phyloP scores from a whole-genome alignment of 257 asterid genomes.

The Forsythia viridissima region DNA sequence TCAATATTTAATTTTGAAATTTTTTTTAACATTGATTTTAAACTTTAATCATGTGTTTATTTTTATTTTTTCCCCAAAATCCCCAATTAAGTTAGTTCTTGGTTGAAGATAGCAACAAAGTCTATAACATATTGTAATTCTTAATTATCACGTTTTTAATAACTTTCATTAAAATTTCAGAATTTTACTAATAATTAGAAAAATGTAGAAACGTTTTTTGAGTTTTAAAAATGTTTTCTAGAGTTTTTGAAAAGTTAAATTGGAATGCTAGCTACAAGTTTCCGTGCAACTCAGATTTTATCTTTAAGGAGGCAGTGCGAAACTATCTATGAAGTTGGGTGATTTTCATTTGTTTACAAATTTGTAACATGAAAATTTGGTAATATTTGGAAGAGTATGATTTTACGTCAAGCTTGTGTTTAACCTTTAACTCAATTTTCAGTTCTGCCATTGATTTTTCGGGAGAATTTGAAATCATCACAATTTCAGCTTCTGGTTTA shows the following conservation, averaged over 20 bases:
- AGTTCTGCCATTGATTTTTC: background rate
- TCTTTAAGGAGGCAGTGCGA: background rate
- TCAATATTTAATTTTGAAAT: too few relatives aligned
- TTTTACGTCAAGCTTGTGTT: slow-evolving; percentile 29
- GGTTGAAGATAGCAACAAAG: too few relatives aligned
- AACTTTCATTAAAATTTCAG: background rate
- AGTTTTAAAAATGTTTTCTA: too few relatives aligned
- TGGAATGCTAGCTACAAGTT: background rate
- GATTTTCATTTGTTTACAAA: background rate
- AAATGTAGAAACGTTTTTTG: background rate
- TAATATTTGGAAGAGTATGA: slow-evolving; percentile 19
- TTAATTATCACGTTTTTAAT: too few relatives aligned
- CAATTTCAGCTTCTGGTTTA: slow-evolving; percentile 3
- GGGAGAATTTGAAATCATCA: slow-evolving; percentile 2
- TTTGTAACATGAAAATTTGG: background rate
- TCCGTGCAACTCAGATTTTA: background rate
- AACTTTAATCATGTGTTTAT: background rate
- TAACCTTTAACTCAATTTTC: slow-evolving; percentile 28
- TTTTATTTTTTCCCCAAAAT: background rate
- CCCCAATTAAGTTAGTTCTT: too few relatives aligned
- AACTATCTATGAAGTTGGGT: background rate
- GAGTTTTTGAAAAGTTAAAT: too few relatives aligned
- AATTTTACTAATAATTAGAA: background rate
- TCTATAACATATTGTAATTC: too few relatives aligned
- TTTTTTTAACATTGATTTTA: too few relatives aligned